Conservation (phyloP, 2,329 filamentous ascomycete genomes). For the Monosporascus ibericus region DNA sequence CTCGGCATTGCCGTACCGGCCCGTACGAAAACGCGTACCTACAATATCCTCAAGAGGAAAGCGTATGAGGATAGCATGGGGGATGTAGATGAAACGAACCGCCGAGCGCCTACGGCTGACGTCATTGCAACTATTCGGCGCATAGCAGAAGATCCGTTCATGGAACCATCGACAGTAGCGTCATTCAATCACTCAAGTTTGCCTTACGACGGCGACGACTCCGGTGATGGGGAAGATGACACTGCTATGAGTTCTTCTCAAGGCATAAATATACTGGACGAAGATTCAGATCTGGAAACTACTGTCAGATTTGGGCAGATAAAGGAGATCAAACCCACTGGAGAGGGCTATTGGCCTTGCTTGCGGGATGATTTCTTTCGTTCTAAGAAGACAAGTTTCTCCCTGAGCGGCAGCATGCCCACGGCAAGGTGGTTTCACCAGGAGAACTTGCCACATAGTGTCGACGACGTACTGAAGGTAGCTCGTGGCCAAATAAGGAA, state of each 20-base stretch:
- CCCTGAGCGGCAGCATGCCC: conserved; percentile 7
- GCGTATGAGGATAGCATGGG: not conserved
- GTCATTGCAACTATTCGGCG: not conserved
- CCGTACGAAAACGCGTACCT: not conserved
- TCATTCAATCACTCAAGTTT: not conserved
- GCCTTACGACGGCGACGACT: not conserved
- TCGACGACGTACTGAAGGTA: conserved; percentile 16
- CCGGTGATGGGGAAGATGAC: not conserved
- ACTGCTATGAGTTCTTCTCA: not conserved
- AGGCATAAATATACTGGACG: not conserved
- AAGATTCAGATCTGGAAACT: not conserved
- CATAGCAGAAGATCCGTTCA: not conserved
- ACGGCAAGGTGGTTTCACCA: conserved; percentile 10
- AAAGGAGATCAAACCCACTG: not conserved
- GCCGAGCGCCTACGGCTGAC: not conserved
- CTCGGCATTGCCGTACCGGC: not conserved
- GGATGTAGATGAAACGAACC: not conserved
- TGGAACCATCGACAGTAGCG: not conserved
- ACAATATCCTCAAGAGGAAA: not conserved
- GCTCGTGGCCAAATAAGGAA: conserved; percentile 8
- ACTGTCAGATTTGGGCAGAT: not conserved
- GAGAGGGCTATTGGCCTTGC: conserved; percentile 8
- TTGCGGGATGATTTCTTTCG: conserved; percentile 9
- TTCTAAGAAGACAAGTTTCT: conserved; percentile 6
- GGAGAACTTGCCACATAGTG: conserved; percentile 17